A percentile compares a stretch with the other conserved stretches of the same genome.
Evolutionary conservation across 306 rosid genomes (phyloP).

Genomic region (Prunus davidiana): DNA sequence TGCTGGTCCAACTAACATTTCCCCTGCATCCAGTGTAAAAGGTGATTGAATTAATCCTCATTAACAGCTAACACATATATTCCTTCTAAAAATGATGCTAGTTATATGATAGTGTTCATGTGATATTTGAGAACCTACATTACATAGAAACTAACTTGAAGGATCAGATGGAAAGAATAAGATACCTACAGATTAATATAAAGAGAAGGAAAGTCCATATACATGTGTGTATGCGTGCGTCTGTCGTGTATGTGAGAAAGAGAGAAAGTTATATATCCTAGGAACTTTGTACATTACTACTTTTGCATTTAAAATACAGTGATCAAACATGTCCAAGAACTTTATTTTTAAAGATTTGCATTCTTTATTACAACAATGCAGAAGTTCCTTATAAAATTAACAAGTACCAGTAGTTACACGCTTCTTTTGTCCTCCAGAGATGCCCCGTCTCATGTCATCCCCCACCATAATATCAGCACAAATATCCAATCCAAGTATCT

Average conservation of each 20-base stretch:
- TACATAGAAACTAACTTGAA: neutral
- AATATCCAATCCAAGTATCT: slow-evolving; percentile 78
- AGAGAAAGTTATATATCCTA: neutral
- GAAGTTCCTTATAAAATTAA: neutral
- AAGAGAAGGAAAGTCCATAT: too few species aligned
- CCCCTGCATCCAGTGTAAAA: slow-evolving; percentile 44
- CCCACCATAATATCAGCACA: slow-evolving; percentile 76
- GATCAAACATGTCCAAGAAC: neutral
- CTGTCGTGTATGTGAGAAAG: neutral
- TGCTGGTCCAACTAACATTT: slow-evolving; percentile 79
- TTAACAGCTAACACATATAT: neutral
- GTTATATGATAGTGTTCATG: too few species aligned
- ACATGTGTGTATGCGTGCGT: too few species aligned
- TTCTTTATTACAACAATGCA: neutral
- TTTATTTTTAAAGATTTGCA: neutral
- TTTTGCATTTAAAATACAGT: too few species aligned
- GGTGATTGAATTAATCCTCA: neutral
- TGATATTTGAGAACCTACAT: too few species aligned
- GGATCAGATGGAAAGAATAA: neutral
- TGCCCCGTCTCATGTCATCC: slow-evolving; percentile 74
- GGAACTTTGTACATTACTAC: too few species aligned
- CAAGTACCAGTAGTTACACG: slow-evolving; percentile 65
- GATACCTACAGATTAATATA: neutral
- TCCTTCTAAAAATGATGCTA: neutral
- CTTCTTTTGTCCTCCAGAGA: slow-evolving; percentile 79